A percentile compares a stretch with the other conserved stretches of the same genome.
These are phyloP conservation scores for Spathaspora girioi DNA, from an alignment of 805 yeast species.

Conservation along the genomic window DNA sequence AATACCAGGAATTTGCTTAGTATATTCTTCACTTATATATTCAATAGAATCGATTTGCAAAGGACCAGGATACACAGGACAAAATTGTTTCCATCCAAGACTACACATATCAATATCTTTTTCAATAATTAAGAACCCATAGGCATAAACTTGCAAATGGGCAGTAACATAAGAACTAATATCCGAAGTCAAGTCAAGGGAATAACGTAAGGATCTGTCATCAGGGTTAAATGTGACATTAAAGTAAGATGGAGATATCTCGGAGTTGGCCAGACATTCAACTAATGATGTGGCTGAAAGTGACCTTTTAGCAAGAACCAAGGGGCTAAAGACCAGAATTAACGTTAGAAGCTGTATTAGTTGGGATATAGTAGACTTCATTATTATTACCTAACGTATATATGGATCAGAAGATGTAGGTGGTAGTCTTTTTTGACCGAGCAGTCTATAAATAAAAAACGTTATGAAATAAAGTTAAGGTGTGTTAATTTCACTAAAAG, in stretches of 20 bases:
- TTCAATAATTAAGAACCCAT: constrained; percentile 71
- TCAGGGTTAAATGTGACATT: constrained; percentile 75
- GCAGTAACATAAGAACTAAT: constrained; percentile 67
- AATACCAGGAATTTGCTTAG: constrained; percentile 68
- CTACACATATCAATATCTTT: constrained; percentile 60
- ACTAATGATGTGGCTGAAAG: constrained; percentile 72
- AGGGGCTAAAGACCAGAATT: constrained; percentile 7
- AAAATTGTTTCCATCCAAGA: constrained; percentile 78
- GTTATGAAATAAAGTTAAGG: neutral
- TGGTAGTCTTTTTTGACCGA: too few species aligned
- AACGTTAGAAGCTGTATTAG: neutral
- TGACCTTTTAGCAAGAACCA: constrained; percentile 17
- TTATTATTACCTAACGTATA: neutral
- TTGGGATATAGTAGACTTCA: neutral
- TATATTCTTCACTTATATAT: constrained; percentile 50
- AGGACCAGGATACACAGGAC: constrained; percentile 82
- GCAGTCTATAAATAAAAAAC: neutral
- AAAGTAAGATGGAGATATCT: constrained; percentile 68
- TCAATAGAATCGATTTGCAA: constrained; percentile 72
- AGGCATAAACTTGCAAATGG: constrained; percentile 72
- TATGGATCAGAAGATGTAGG: neutral
- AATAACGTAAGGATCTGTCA: constrained; percentile 61
- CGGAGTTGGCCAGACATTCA: constrained; percentile 77
- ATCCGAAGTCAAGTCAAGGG: constrained; percentile 65
- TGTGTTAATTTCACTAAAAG: neutral